These are phyloP conservation scores for Sporothrix globosa DNA, from an alignment of 2,329 filamentous ascomycete genomes.

Conservation along the genomic window DNA sequence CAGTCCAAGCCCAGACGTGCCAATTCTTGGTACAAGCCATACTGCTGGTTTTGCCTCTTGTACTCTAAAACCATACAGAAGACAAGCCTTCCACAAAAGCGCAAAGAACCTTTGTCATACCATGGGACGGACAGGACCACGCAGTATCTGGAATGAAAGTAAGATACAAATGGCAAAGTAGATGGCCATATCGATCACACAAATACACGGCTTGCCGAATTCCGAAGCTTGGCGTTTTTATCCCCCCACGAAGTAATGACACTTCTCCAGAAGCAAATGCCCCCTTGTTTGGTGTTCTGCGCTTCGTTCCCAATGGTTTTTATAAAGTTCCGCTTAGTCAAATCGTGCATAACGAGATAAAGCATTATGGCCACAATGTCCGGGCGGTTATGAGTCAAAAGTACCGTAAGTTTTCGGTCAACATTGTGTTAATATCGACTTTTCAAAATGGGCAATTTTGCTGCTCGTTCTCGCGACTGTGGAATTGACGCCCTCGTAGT, in stretches of 20 bases:
- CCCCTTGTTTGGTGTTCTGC: neutral
- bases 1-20: neutral
- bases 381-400: neutral
- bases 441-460: neutral
- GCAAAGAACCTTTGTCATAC: neutral
- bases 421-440: neutral
- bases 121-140: neutral
- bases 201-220: slow-evolving; percentile 16
- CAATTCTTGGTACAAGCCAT: neutral
- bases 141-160: neutral
- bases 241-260: neutral
- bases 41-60: neutral
- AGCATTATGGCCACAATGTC: neutral
- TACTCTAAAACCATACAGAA: neutral
- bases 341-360: neutral
- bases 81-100: neutral
- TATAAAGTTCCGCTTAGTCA: neutral
- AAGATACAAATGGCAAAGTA: too few species aligned
- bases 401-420: neutral
- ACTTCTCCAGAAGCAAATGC: neutral
- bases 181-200: neutral
- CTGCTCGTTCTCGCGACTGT: neutral
- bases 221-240: slow-evolving; percentile 12
- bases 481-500: too few species aligned
- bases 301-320: neutral